Conservation (phyloP, 2,329 filamentous ascomycete genomes). For the Cladosporium austrohemisphaericum region DNA sequence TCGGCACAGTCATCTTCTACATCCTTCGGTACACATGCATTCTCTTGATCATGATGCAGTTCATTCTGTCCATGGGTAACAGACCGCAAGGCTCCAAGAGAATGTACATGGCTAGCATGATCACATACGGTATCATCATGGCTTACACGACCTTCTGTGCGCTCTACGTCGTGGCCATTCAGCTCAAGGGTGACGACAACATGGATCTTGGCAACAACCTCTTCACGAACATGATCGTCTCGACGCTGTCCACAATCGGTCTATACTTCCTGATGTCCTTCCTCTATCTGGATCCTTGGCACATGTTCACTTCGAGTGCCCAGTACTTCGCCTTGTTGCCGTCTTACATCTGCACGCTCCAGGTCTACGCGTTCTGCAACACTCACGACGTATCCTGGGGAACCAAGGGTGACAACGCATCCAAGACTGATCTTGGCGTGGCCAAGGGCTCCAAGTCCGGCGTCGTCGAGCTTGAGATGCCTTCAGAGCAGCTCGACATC, state of each 20-base stretch:
- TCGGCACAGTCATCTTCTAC: constrained; percentile 80
- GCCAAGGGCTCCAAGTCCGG: constrained; percentile 67
- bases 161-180: constrained; percentile 82
- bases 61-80: constrained; percentile 94
- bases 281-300: constrained; percentile 96
- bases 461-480: constrained; percentile 95
- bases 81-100: constrained; percentile 90
- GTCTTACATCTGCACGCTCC: constrained; percentile 91
- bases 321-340: constrained; percentile 94
- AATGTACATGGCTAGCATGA: constrained; percentile 82
- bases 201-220: constrained; percentile 75
- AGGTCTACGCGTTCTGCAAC: constrained; percentile 99
- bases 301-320: constrained; percentile 88
- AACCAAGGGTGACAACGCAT: constrained; percentile 95
- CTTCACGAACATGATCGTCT: constrained; percentile 92
- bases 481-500: constrained; percentile 94
- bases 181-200: constrained; percentile 52
- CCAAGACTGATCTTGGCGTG: constrained; percentile 85
- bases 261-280: constrained; percentile 96
- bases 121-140: constrained; percentile 94
- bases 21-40: constrained; percentile 81
- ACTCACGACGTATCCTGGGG: constrained; percentile 99
- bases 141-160: constrained; percentile 86
- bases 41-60: constrained; percentile 87
- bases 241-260: constrained; percentile 80